Base-by-base conservation (phyloP, 2,329 filamentous ascomycete genomes). In the Aspergillus costaricaensis region DNA sequence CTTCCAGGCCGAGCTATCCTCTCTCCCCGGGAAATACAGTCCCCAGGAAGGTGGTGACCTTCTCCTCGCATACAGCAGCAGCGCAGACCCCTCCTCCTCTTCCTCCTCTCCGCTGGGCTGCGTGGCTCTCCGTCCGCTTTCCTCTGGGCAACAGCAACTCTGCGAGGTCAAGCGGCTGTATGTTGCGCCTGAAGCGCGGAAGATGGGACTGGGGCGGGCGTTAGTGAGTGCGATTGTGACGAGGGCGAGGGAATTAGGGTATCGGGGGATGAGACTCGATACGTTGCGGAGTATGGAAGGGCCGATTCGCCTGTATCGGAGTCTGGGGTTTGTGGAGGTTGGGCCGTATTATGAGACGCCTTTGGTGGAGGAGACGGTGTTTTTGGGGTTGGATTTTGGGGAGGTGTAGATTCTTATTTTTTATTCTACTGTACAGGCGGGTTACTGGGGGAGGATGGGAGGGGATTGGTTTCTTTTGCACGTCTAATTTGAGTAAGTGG, bases 101-200 rank as follows among this genome's bases (percentile, higher is more conserved):
- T 56, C 62, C 5, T 58, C 59, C 10, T 21, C 44, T 14, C 64
- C 68, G 1, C 59, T 85, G 1, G 84, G 84, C 4, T 85, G 82
- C 65, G 78, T 85, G 9, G 82, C 79, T 14, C 67, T 86, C 1
- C 78, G 83, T 14, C 59, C 62, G 12, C 58, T 67, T n/a, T n/a
- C n/a, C n/a, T n/a, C n/a, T 2, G 76, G 47, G 43, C 52, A 48
- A 9, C 58, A 60, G 14, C 53, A 50, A 19, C 69, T 62, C 65
- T 82, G 80, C 65, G 85, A 88, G 69, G 82, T 87, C 75, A 88
- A 88, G 68, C 77, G 85, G 1, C 74, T 88, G 0, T 88, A 85
- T 64, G 78, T 85, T 8, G 61, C 73, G 2, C 81, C 82, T 0
- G 67, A 74, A 43, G 78, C 79, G 1, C 79, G 85, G 23, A 82